Base-by-base conservation (phyloP, 2,329 filamentous ascomycete genomes). In the Mycocentrospora acerina region DNA sequence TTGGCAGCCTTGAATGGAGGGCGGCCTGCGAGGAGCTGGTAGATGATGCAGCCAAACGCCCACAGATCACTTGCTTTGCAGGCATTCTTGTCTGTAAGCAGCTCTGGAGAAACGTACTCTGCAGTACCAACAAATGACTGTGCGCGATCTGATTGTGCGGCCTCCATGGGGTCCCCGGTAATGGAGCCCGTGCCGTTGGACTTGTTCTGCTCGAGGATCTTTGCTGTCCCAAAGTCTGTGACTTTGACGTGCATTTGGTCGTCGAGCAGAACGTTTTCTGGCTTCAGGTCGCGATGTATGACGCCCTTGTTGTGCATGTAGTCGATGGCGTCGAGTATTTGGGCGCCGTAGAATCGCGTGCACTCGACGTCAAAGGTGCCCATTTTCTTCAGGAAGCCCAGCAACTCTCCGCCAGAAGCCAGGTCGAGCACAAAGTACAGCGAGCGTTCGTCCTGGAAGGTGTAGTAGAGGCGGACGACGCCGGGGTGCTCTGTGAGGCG, bases 31-130 rank as follows among this genome's bases (percentile, higher is more conserved):
- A 98, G 75, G 17, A 98, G 79, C 67, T 98, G 93, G 66, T 95
- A 98, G 48, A 98, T 83, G 55, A 98, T 98, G 71, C 93, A 98
- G 8, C 93, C 93, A 72, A 95, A 98, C 2, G 93, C 93, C 93
- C 93, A 98, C 33, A 98, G 70, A 69, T 98, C 93, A 67, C 93
- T 97, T 29, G 91, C 88, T 71, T 97, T 98, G 74, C 91, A 96
- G 14, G 91, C 93, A 59, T 88, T 94, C 72, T 97, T 97, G 61
- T 95, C 90, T 19, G 88, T 95, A 37, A 98, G 75, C n/a, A 98
- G 77, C 66, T 98, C 93, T 0, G 93, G 93, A 60, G 93, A 97
- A 53, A 98, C 93, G 60, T 98, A 98, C 67, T 98, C 93, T 9
- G 93, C 93, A 0, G 93, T 98, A 25, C 93, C 93, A 28, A 98